phyloP scores from a whole-genome alignment of 139 green algal genomes.

The Coccomyxa sp. region DNA sequence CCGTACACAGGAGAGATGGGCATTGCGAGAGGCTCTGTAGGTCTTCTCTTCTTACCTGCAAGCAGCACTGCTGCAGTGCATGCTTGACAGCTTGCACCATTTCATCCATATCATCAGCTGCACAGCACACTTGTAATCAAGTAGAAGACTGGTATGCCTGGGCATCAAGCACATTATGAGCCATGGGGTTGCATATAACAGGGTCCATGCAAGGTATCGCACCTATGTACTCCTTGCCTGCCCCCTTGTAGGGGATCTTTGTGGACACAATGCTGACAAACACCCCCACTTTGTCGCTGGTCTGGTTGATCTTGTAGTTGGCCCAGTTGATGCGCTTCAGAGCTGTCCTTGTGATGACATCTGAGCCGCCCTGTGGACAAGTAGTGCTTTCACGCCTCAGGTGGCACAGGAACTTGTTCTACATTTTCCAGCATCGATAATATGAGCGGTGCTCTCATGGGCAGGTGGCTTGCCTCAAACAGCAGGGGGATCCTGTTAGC shows the following conservation, averaged over 20 bases:
- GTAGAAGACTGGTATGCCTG: no score
- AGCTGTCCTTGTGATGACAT: constrained; percentile 91
- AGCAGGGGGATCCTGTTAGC: constrained; percentile 97
- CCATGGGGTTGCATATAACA: not conserved
- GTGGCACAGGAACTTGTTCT: not conserved
- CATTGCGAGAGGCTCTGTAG: not conserved
- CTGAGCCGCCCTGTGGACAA: constrained; percentile 52
- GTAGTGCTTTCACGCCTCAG: not conserved
- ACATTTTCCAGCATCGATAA: not conserved
- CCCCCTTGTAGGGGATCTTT: constrained; percentile 98
- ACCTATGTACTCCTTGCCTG: constrained; percentile 97
- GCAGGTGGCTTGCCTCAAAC: constrained; percentile 67
- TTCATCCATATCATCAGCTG: constrained; percentile 88
- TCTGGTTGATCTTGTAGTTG: constrained; percentile 95
- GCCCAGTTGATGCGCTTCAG: constrained; percentile 90
- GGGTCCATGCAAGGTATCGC: not conserved
- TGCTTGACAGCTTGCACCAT: constrained; percentile 83
- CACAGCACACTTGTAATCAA: not conserved
- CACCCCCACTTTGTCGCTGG: constrained; percentile 87
- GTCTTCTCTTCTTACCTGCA: constrained; percentile 41
- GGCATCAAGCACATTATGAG: no score
- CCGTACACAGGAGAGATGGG: not conserved
- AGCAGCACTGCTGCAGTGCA: constrained; percentile 77
- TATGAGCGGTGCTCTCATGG: not conserved
- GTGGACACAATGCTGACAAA: constrained; percentile 97